Conservation (phyloP, 2,329 filamentous ascomycete species). For the Talaromyces albobiverticillius region DNA sequence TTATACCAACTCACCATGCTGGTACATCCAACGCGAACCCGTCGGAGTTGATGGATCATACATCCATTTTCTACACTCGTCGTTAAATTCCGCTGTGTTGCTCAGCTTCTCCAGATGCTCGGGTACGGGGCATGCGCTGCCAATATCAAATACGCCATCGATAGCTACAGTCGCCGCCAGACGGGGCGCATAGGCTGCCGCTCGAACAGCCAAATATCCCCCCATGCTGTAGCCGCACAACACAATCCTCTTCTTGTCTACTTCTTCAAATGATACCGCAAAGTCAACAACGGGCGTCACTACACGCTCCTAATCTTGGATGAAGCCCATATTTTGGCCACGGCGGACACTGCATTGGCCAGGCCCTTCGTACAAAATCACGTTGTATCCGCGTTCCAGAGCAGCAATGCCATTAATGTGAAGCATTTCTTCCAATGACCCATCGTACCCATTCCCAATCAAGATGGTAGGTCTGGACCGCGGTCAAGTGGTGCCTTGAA, state of each 20-base stretch:
- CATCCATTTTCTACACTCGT: neutral
- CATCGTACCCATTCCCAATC: slow-evolving; percentile 34
- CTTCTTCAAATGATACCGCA: slow-evolving; percentile 1
- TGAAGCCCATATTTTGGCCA: slow-evolving; percentile 26
- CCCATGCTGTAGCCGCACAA: slow-evolving; percentile 42
- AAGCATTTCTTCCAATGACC: slow-evolving; percentile 39
- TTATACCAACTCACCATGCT: slow-evolving; percentile 3
- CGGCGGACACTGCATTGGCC: slow-evolving; percentile 43
- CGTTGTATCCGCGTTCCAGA: slow-evolving; percentile 39
- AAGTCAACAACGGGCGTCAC: slow-evolving; percentile 31
- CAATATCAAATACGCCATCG: slow-evolving; percentile 38
- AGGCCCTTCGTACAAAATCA: slow-evolving; percentile 46
- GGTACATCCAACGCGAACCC: neutral
- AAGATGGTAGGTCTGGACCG: slow-evolving; percentile 37
- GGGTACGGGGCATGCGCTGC: slow-evolving; percentile 11
- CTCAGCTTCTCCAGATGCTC: slow-evolving; percentile 16
- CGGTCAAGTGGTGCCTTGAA: slow-evolving; percentile 30
- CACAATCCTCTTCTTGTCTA: slow-evolving; percentile 39
- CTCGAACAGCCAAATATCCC: slow-evolving; percentile 47
- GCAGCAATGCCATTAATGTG: slow-evolving; percentile 33
- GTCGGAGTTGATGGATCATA: slow-evolving; percentile 1
- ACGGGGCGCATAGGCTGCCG: slow-evolving; percentile 38
- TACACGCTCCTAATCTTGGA: slow-evolving; percentile 41
- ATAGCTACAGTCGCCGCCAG: slow-evolving; percentile 39
- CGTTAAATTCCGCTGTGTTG: slow-evolving; percentile 9